A percentile compares a stretch with the other conserved stretches of the same genome.
Evolutionary conservation across 441 rosid genomes (phyloP).

Genomic region (Gossypium lobatum): DNA sequence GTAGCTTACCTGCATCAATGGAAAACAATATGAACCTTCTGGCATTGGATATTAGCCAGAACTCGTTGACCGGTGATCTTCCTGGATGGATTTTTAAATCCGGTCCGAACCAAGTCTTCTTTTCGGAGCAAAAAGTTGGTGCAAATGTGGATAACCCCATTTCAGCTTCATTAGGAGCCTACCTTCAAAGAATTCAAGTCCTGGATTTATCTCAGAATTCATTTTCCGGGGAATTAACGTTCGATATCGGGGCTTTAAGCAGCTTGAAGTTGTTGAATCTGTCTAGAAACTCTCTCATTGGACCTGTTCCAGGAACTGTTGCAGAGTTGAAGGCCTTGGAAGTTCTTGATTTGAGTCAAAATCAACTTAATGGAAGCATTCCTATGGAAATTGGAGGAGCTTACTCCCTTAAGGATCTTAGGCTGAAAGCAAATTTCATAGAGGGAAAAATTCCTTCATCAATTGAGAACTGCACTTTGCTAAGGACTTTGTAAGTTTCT

Average conservation of each 20-base stretch:
- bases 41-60: constrained; percentile 60
- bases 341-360: constrained; percentile 53
- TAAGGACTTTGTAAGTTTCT: constrained; percentile 48
- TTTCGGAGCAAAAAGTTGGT: no score
- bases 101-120: not conserved
- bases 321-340: constrained; percentile 40
- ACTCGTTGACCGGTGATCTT: constrained; percentile 55
- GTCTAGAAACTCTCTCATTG: constrained; percentile 43
- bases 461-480: constrained; percentile 42
- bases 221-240: constrained; percentile 43
- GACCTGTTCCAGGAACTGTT: constrained; percentile 37
- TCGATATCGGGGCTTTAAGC: constrained; percentile 30
- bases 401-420: constrained; percentile 45
- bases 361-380: constrained; percentile 45
- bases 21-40: constrained; percentile 43
- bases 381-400: constrained; percentile 53
- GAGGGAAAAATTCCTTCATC: constrained; percentile 49
- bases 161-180: constrained; percentile 17
- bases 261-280: constrained; percentile 41
- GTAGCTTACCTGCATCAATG: constrained; percentile 57
- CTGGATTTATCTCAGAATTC: constrained; percentile 52
- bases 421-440: constrained; percentile 40
- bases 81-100: constrained; percentile 62
- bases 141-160: not conserved
- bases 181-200: constrained; percentile 43